Conservation (phyloP, 2,329 filamentous ascomycete genomes). For the Trichoderma pleuroti region DNA sequence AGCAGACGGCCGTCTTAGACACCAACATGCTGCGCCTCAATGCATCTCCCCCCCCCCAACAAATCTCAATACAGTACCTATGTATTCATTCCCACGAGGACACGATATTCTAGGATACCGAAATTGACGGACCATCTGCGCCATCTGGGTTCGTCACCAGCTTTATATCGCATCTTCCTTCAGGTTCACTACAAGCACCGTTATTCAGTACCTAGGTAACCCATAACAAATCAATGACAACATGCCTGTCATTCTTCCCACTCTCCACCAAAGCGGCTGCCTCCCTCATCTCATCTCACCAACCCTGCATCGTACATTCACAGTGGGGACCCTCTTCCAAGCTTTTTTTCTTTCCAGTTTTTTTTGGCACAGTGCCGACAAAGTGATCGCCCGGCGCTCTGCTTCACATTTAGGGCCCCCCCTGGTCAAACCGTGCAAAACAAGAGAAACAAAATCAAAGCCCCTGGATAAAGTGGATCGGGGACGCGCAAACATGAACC, state of each 20-base stretch:
- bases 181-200: too few relatives aligned
- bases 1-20: slow-evolving; percentile 9
- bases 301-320: background rate
- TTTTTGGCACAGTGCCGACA: slow-evolving; percentile 12
- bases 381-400: background rate
- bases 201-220: too few relatives aligned
- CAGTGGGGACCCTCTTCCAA: background rate
- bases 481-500: slow-evolving; percentile 11
- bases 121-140: background rate
- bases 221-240: too few relatives aligned
- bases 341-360: background rate
- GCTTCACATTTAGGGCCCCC: slow-evolving; percentile 4
- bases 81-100: background rate
- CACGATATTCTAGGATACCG: background rate
- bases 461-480: slow-evolving; percentile 16
- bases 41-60: background rate
- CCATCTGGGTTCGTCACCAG: background rate
- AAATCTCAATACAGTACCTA: background rate
- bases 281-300: background rate
- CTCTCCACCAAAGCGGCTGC: background rate
- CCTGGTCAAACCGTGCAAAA: background rate
- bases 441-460: background rate
- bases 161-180: background rate
- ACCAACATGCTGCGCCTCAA: slow-evolving; percentile 8
- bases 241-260: background rate